phyloP scores from a whole-genome alignment of 352 stramenopile genomes.

The Blastocystis hominis region DNA sequence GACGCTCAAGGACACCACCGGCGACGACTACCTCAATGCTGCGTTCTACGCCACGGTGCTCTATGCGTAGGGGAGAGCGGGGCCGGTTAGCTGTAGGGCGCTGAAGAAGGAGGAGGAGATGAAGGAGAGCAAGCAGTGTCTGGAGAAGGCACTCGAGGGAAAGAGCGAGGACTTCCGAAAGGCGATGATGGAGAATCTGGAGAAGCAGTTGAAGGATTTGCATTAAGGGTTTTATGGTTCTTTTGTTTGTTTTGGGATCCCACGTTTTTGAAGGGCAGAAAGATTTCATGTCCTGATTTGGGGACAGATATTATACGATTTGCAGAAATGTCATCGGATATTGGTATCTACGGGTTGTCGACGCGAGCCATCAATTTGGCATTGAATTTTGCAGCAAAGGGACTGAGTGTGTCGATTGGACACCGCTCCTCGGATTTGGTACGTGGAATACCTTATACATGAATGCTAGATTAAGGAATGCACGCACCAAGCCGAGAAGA shows the following conservation, averaged over 20 bases:
- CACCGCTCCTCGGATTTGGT: constrained; percentile 83
- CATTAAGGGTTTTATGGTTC: not conserved
- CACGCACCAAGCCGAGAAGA: constrained; percentile 80
- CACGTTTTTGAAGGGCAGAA: constrained; percentile 72
- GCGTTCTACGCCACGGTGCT: constrained; percentile 16
- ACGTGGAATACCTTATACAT: not conserved
- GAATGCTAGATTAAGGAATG: constrained; percentile 79
- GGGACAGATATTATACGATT: not conserved
- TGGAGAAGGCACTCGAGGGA: not conserved
- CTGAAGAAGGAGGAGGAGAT: constrained; percentile 20
- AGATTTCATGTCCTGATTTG: constrained; percentile 70
- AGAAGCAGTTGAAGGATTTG: constrained; percentile 54
- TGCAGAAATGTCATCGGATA: constrained; percentile 45
- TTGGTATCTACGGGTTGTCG: constrained; percentile 79
- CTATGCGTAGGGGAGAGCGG: not conserved
- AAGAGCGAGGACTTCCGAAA: constrained; percentile 26
- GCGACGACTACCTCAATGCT: constrained; percentile 34
- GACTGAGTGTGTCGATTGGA: constrained; percentile 86
- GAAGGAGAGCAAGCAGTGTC: not conserved
- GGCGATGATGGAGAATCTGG: constrained; percentile 34
- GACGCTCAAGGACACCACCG: not conserved
- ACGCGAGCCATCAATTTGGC: constrained; percentile 97
- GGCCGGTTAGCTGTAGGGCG: not conserved
- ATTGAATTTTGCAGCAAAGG: constrained; percentile 92
- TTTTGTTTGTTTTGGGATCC: not conserved